Base-by-base conservation (phyloP, 2,329 filamentous ascomycete genomes). In the Ophiocordyceps sinensis region DNA sequence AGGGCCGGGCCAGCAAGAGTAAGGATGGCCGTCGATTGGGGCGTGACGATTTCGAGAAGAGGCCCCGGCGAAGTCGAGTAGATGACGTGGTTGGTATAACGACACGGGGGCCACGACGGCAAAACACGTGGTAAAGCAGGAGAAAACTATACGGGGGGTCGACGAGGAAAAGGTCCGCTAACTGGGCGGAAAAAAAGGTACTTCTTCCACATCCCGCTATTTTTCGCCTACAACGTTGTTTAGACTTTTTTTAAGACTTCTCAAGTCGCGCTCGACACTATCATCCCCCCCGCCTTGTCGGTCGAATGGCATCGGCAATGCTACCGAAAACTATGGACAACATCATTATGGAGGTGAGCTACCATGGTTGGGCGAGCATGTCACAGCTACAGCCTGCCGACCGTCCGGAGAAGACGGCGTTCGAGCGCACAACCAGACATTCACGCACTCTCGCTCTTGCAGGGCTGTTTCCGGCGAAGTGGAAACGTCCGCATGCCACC, bases 341-440 rank as follows among this genome's bases (percentile, higher is more conserved):
- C 42, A 59, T 68, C 23, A 70, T 76, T 39, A 75, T 75, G 65
- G 67, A 67, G 49, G 71, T 73, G 58, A 61, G 70, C 36, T 60
- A 40, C 32, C 32, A 17, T 35, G n/a, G 32, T 10, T 35, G 32
- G n/a, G 32, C 15, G 10, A 34, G 32, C 32, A 34, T 9, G 14
- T 4, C 13, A 35, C 30, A 13, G 2, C n/a, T 13, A n/a, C 12
- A 3, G 12, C 11, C 23, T 5, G 14, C 3, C 37, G 4, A 21
- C 23, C 23, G 9, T 2, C n/a, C 10, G 15, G 17, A 21, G 28
- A n/a, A 35, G 32, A 35, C 17, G 32, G 32, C 15, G 32, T 2
- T 5, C 12, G 15, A n/a, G 31, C 31, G 31, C 29, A 34, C 14
- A 35, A 14, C n/a, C n/a, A 10, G 32, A 15, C 3, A 10, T 17